Conservation (phyloP, 73 alveolate genomes). For the Tetrahymena borealis region DNA sequence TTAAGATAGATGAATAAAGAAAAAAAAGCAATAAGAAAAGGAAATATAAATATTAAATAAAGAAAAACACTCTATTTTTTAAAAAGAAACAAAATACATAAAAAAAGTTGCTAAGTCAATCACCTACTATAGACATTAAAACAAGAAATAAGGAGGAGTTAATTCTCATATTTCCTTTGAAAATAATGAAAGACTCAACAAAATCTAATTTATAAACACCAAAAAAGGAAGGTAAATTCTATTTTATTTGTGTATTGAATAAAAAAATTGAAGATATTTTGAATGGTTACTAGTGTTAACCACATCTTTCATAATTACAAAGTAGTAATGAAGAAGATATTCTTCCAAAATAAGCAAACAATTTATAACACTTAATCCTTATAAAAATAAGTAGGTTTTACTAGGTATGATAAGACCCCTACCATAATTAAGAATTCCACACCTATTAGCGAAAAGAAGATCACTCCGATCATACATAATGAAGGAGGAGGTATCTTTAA, state of each 20-base stretch:
- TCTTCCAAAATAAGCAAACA: background rate
- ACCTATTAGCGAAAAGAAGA: background rate
- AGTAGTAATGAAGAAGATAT: background rate
- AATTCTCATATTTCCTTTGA: background rate
- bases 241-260: background rate
- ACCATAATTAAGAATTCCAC: background rate
- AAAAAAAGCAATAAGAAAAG: background rate
- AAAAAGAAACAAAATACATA: background rate
- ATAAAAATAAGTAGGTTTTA: background rate
- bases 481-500: background rate
- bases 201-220: background rate
- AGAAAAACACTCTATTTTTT: background rate
- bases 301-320: background rate
- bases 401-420: background rate
- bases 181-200: background rate
- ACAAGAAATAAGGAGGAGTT: background rate
- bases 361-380: too few relatives aligned
- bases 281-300: background rate
- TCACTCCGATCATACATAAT: background rate
- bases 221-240: background rate
- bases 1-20: background rate
- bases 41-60: background rate
- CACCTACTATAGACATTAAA: background rate
- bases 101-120: background rate
- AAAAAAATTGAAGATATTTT: background rate